Base-by-base conservation (phyloP, 768 basidiomycete species). In the Xerocomus spinulosus region DNA sequence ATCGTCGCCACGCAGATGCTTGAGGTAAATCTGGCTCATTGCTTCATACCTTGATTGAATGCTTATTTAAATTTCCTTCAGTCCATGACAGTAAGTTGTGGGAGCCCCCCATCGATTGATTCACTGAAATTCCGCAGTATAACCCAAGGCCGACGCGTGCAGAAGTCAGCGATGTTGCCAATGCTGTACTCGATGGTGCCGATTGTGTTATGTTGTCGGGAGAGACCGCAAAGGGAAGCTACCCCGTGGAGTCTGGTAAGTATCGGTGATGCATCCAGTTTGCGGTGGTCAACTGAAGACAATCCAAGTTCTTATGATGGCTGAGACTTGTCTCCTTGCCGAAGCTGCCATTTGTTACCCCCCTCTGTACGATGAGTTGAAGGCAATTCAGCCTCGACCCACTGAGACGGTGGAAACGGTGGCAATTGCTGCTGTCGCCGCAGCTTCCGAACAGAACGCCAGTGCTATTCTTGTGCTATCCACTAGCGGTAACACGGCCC, bases 171-270 rank as follows among this genome's bases (percentile, higher is more conserved):
- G 96, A 99, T 66, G 96, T 98, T 48, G 96, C 96, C 61, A 99
- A 99, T 71, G 96, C 96, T 55, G 94, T 99, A 48, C 84, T 99
- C 41, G 96, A 99, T 66, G 96, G 96, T 50, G 83, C 96, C 35
- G 96, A 99, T 75, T 98, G 96, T 70, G 96, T 99, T 68, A 99
- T 99, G 96, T 74, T 99, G 68, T 97, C 95, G 18, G 96, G 96
- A 51, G 96, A 99, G 75, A 99, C 96, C 48, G 96, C 96, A 50
- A 99, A 98, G 77, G 96, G 96, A 52, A 73, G 79, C 54, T 99
- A 99, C 71, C 96, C 96, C 44, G 81, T 97, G 64, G 84, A 95
- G 69, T 94, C 96, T 43, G 92, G 92, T 87, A 62, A 25, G 82
- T 68, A 14, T 26, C 42, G 10, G 26, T 42, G 34, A 17, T 21